A percentile compares a stretch with the other conserved stretches of the same genome.
phyloP scores from a whole-genome alignment of 2,329 filamentous ascomycete species.

The Myriosclerotinia scirpicola region DNA sequence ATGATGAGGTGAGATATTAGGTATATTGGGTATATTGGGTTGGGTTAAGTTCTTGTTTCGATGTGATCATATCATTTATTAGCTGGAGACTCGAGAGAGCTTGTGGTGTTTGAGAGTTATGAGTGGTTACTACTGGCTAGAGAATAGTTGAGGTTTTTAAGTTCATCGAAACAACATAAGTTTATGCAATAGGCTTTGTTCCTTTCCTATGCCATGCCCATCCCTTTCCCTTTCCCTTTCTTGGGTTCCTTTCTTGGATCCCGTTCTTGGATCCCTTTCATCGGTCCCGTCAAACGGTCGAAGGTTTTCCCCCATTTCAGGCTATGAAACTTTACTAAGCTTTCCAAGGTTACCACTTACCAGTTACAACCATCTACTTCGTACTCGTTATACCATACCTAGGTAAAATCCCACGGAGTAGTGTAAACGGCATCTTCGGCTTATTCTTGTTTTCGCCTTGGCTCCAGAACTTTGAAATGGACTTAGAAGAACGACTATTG shows the following conservation, averaged over 20 bases:
- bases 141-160: background rate
- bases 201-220: background rate
- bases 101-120: background rate
- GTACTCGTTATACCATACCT: conserved; percentile 7
- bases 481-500: background rate
- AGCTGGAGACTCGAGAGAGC: background rate
- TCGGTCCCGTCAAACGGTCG: conserved; percentile 6
- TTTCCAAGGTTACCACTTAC: background rate
- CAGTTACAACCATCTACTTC: conserved; percentile 1
- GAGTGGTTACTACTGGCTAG: background rate
- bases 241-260: background rate
- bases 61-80: background rate
- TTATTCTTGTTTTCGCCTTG: background rate
- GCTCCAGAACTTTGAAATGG: background rate
- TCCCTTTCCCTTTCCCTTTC: too few relatives aligned
- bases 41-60: too few relatives aligned
- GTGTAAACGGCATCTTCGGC: background rate
- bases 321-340: background rate
- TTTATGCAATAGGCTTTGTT: conserved; percentile 5
- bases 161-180: conserved; percentile 2
- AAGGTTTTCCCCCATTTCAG: background rate
- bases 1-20: background rate
- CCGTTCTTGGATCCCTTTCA: background rate
- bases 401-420: too few relatives aligned
- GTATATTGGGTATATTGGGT: background rate